Percentiles rank a stretch among this genome's conserved stretches.
phyloP scores from a whole-genome alignment of 2,329 filamentous ascomycete species.

The Clarireedia hainanense region DNA sequence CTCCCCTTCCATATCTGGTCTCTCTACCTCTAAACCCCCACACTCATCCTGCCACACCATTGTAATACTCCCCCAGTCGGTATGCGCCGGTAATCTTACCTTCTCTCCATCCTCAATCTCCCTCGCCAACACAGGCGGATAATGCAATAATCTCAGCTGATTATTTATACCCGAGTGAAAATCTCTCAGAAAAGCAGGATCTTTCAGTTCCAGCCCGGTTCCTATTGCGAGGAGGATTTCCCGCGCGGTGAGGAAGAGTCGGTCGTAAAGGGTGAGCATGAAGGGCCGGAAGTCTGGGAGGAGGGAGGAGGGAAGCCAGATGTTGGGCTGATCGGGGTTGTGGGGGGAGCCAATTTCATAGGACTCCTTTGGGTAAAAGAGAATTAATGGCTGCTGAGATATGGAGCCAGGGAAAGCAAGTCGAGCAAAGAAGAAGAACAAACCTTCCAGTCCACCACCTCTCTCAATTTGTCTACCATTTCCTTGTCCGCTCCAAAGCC shows the following conservation, averaged over 20 bases:
- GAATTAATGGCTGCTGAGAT: neutral
- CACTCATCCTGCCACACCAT: constrained; percentile 46
- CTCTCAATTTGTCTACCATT: constrained; percentile 34
- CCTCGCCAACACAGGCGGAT: constrained; percentile 40
- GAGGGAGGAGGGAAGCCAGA: constrained; percentile 39
- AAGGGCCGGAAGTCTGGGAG: constrained; percentile 40
- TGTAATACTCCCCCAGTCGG: constrained; percentile 43
- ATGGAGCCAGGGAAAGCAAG: neutral
- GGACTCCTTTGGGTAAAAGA: constrained; percentile 34
- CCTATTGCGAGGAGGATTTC: constrained; percentile 40
- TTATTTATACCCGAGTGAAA: constrained; percentile 49
- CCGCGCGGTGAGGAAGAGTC: constrained; percentile 35
- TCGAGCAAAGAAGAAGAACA: neutral
- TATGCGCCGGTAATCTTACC: constrained; percentile 43
- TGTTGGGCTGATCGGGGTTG: constrained; percentile 38
- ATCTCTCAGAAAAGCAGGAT: constrained; percentile 37
- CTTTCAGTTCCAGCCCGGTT: constrained; percentile 38
- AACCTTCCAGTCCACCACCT: constrained; percentile 45
- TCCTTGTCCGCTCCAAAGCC: constrained; percentile 36
- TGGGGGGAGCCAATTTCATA: constrained; percentile 44
- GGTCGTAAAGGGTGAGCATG: constrained; percentile 42
- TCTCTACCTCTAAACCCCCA: constrained; percentile 43
- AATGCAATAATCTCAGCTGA: constrained; percentile 53
- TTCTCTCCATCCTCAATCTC: constrained; percentile 34
- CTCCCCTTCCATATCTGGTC: constrained; percentile 31